These are phyloP conservation scores for button mushroom (Agaricus bisporus) DNA, from an alignment of 768 basidiomycete genomes.

Conservation along the genomic window DNA sequence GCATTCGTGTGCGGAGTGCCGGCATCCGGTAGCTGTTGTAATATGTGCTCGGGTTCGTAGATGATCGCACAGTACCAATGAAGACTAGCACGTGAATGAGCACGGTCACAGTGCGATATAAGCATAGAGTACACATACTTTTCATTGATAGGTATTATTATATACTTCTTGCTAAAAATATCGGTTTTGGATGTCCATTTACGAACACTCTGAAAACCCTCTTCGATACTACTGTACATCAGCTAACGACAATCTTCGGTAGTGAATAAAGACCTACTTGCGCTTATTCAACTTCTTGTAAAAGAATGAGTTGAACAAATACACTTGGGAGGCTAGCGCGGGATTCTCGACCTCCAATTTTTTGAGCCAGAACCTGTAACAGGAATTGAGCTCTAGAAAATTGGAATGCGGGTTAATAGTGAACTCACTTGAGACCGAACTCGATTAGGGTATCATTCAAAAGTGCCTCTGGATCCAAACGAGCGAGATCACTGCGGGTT, in stretches of 20 bases:
- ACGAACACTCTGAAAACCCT: constrained; percentile 77
- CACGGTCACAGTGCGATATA: neutral
- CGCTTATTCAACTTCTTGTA: constrained; percentile 87
- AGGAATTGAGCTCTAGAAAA: neutral
- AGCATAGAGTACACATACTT: constrained; percentile 46
- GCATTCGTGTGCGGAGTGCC: neutral
- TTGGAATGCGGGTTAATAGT: neutral
- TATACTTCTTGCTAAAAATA: constrained; percentile 85
- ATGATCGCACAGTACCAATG: constrained; percentile 99
- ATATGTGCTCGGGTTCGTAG: constrained; percentile 65
- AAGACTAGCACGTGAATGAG: constrained; percentile 39
- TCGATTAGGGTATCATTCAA: constrained; percentile 97
- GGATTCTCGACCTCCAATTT: constrained; percentile 50
- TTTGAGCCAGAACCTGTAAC: constrained; percentile 60
- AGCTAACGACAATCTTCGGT: neutral
- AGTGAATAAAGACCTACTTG: constrained; percentile 34
- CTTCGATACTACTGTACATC: constrained; percentile 33
- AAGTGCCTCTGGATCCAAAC: constrained; percentile 76
- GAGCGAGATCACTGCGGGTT: constrained; percentile 68
- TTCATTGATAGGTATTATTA: constrained; percentile 96
- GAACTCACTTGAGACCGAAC: constrained; percentile 83
- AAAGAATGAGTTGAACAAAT: constrained; percentile 97
- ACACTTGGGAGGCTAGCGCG: constrained; percentile 62
- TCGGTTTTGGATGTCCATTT: constrained; percentile 94
- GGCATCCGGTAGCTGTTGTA: constrained; percentile 31